Evolutionary conservation across 202 grass and related monocot genomes (phyloP).

Genomic region (Sporobolus alterniflorus): DNA sequence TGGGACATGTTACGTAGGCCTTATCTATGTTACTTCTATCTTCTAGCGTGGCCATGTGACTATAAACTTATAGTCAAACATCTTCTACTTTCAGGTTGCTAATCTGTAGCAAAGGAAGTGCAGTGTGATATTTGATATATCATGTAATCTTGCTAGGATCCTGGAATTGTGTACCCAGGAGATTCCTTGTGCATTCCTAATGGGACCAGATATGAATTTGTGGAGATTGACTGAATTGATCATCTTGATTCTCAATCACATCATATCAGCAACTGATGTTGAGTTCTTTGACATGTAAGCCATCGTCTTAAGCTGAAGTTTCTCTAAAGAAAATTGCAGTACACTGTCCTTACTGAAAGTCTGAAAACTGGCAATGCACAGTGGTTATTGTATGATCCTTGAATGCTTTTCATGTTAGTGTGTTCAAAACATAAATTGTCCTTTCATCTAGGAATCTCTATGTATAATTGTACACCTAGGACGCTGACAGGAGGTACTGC

Average conservation of each 20-base stretch:
- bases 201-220: conserved; percentile 88
- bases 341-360: not conserved
- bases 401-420: conserved; percentile 3
- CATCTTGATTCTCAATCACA: conserved; percentile 90
- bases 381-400: not conserved
- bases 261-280: conserved; percentile 73
- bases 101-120: conserved; percentile 86
- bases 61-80: conserved; percentile 4
- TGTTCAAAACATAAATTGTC: not conserved
- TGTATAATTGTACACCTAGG: not conserved
- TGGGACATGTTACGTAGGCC: not conserved
- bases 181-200: conserved; percentile 74
- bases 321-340: not conserved
- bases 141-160: conserved; percentile 77
- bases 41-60: not conserved
- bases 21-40: not conserved
- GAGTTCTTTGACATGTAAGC: conserved; percentile 96
- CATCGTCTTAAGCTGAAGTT: conserved; percentile 11
- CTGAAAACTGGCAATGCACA: not conserved
- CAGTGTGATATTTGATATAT: conserved; percentile 89
- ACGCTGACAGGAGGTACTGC: too few species aligned
- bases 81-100: conserved; percentile 58
- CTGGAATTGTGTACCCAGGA: conserved; percentile 83
- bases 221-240: conserved; percentile 76
- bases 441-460: conserved; percentile 5